Evolutionary conservation across 2,329 filamentous ascomycete genomes (phyloP).

Genomic region (Pseudocercospora eumusae): DNA sequence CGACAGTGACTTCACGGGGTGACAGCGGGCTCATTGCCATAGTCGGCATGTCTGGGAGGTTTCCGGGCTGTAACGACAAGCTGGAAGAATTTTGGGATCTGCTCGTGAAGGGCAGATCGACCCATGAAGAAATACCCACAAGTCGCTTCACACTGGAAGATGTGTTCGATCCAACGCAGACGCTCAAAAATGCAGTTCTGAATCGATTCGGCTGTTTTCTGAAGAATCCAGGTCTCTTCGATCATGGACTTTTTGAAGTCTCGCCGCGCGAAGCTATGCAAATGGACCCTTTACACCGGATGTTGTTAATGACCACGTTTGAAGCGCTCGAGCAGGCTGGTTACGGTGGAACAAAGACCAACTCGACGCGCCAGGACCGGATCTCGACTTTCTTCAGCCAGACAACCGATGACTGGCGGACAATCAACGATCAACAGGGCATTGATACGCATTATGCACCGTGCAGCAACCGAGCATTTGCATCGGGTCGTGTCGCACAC

Average conservation of each 20-base stretch:
- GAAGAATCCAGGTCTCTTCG: conserved; percentile 41
- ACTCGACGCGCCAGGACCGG: conserved; percentile 18
- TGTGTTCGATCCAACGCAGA: not conserved
- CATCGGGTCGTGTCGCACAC: conserved; percentile 26
- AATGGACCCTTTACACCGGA: conserved; percentile 17
- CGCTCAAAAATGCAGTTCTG: not conserved
- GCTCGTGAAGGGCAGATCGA: not conserved
- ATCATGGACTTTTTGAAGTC: conserved; percentile 45
- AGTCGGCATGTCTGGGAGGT: conserved; percentile 10
- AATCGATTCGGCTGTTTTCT: conserved; percentile 40
- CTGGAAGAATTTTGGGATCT: conserved; percentile 13
- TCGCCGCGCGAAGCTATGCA: conserved; percentile 31
- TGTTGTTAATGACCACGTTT: conserved; percentile 13
- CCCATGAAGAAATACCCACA: not conserved
- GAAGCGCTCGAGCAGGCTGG: conserved; percentile 22
- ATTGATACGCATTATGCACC: conserved; percentile 25
- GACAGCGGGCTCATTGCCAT: no score
- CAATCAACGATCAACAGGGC: conserved; percentile 29
- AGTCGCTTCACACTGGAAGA: conserved; percentile 2
- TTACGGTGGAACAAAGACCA: not conserved
- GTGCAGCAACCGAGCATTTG: conserved; percentile 30
- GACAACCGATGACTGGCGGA: conserved; percentile 39
- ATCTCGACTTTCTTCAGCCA: conserved; percentile 40
- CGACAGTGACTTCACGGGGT: no score
- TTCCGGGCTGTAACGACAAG: conserved; percentile 3